A percentile compares a stretch with the other conserved stretches of the same genome.
Conservation (phyloP, 257 asterid genomes). For the Ehretia macrophylla region DNA sequence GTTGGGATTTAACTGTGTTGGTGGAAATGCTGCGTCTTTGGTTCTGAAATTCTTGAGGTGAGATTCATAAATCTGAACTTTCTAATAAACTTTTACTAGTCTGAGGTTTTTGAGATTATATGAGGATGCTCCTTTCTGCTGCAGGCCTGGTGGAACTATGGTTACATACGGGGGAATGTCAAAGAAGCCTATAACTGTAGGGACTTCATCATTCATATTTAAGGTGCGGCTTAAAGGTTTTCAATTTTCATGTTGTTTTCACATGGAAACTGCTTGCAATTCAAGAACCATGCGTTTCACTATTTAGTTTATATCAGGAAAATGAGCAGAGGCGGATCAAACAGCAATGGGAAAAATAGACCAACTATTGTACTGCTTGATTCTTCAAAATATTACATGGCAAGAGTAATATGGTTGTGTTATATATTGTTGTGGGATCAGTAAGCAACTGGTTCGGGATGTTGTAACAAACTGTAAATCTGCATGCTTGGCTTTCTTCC, state of each 20-base stretch:
- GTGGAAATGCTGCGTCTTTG: slow-evolving; percentile 89
- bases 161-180: slow-evolving; percentile 99
- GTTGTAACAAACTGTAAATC: not conserved
- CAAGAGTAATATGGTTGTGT: too few species aligned
- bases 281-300: not conserved
- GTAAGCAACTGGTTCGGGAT: too few species aligned
- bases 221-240: slow-evolving; percentile 42
- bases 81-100: not conserved
- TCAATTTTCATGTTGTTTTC: not conserved
- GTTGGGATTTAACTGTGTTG: slow-evolving; percentile 90
- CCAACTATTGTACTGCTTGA: too few species aligned
- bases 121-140: slow-evolving; percentile 15
- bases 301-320: not conserved
- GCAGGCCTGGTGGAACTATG: slow-evolving; percentile 92
- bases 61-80: slow-evolving; percentile 17
- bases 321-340: not conserved
- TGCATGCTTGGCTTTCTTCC: not conserved
- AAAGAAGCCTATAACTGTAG: slow-evolving; percentile 77
- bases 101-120: not conserved
- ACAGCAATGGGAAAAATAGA: too few species aligned
- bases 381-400: too few species aligned
- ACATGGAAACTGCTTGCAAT: not conserved
- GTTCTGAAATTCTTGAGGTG: slow-evolving; percentile 85
- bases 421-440: too few species aligned
- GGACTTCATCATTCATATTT: slow-evolving; percentile 83